A percentile compares a stretch with the other conserved stretches of the same genome.
Conservation (phyloP, 371 early-diverging fungal species). For the Mucor piriformis region DNA sequence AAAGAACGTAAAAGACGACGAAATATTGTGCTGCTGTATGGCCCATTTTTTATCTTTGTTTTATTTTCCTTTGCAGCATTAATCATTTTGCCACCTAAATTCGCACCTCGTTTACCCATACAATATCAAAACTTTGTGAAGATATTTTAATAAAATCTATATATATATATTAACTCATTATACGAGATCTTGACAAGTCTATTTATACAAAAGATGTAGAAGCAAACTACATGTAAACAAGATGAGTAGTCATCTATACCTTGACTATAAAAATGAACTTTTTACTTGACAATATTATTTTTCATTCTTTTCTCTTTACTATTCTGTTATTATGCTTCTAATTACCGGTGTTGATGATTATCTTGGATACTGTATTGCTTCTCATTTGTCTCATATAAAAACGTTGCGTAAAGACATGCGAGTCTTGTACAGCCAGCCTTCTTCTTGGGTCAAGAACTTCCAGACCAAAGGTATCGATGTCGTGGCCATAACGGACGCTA, state of each 20-base stretch:
- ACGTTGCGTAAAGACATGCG: constrained; percentile 31
- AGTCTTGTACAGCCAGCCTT: constrained; percentile 25
- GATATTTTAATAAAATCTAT: constrained; percentile 7
- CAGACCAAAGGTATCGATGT: constrained; percentile 38
- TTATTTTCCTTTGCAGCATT: constrained; percentile 22
- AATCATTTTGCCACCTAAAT: constrained; percentile 24
- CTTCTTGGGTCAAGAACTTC: constrained; percentile 15
- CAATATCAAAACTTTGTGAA: constrained; percentile 21
- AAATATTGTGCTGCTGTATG: constrained; percentile 15
- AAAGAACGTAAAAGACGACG: constrained; percentile 25
- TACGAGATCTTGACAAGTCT: background rate
- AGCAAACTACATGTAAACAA: background rate
- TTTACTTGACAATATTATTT: background rate
- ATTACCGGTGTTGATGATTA: constrained; percentile 45
- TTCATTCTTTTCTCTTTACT: background rate
- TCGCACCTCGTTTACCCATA: constrained; percentile 19
- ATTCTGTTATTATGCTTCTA: constrained; percentile 30
- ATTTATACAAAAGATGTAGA: background rate
- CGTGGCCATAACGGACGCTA: constrained; percentile 19
- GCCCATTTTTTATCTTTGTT: constrained; percentile 22
- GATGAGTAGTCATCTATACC: background rate
- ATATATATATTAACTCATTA: background rate
- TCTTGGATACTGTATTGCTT: constrained; percentile 40
- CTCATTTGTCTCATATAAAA: constrained; percentile 32
- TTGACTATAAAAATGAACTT: background rate